Evolutionary conservation across 768 basidiomycete species (phyloP).

Genomic region (Rhodotorula graminis): DNA sequence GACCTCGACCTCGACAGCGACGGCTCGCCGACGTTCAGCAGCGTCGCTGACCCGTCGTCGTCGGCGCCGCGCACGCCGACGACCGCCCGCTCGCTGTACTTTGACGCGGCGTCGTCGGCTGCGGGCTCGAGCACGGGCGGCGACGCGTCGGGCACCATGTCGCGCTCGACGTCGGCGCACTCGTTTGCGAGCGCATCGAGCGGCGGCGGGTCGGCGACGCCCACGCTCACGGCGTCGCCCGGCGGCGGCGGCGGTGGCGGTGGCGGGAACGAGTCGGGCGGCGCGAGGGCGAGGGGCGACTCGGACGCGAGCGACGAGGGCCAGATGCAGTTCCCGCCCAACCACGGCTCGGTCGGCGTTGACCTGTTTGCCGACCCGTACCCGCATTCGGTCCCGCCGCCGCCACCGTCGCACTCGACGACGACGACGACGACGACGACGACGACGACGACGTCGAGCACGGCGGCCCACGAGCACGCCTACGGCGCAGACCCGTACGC

Average conservation of each 20-base stretch:
- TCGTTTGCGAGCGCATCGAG: neutral
- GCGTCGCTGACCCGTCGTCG: too few species aligned
- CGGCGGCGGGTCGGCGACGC: conserved; percentile 2
- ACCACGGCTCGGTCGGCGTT: conserved; percentile 16
- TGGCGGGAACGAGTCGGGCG: neutral
- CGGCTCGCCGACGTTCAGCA: neutral
- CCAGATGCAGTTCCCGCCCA: conserved; percentile 14
- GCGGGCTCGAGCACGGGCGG: neutral
- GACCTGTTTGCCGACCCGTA: neutral
- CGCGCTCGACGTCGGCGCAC: neutral
- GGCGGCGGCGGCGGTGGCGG: neutral
- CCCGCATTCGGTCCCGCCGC: neutral
- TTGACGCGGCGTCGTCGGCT: conserved; percentile 7
- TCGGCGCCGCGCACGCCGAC: neutral
- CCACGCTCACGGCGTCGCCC: conserved; percentile 1
- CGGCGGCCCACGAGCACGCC: neutral
- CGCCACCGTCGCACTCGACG: too few species aligned
- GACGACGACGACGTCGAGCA: too few species aligned
- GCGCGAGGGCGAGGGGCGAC: neutral
- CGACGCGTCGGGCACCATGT: neutral
- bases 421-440: too few species aligned
- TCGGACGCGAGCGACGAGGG: neutral
- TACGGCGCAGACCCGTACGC: conserved; percentile 13
- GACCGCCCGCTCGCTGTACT: conserved; percentile 5
- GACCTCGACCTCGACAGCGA: neutral